Percentiles rank a stretch among this genome's conserved stretches.
These are phyloP conservation scores for Curvularia verruculosa DNA, from an alignment of 2,329 filamentous ascomycete genomes.

Conservation along the genomic window DNA sequence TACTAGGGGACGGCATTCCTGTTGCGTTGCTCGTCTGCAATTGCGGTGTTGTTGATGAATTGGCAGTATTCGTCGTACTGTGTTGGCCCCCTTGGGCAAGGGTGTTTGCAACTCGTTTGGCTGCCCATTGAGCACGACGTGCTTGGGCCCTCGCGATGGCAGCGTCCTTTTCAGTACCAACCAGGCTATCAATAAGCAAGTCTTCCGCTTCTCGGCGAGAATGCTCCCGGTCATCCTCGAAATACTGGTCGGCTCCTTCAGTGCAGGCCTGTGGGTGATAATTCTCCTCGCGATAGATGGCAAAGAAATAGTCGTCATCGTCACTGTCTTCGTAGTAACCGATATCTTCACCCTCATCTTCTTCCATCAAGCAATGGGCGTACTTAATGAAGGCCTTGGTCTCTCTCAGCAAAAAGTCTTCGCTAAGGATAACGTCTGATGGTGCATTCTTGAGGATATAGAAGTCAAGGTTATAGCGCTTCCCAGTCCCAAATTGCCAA, in stretches of 20 bases:
- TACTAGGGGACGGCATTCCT: background rate
- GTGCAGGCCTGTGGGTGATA: background rate
- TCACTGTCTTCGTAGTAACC: background rate
- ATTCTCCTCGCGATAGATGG: background rate
- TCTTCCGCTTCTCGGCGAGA: background rate
- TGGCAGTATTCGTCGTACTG: background rate
- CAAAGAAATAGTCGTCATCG: background rate
- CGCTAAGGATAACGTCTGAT: background rate
- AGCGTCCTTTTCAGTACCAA: background rate
- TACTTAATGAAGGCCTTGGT: background rate
- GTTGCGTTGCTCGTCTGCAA: background rate
- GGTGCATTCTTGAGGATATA: background rate
- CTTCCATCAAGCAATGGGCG: background rate
- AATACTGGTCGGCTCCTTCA: background rate
- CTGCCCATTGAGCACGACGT: background rate
- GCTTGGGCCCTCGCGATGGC: background rate
- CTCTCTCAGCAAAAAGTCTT: background rate
- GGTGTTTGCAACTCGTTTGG: background rate
- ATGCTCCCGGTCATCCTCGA: background rate
- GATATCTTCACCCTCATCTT: background rate
- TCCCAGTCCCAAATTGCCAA: background rate
- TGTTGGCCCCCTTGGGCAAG: background rate
- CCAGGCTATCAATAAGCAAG: background rate
- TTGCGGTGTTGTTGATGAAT: background rate
- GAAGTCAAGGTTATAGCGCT: background rate